phyloP scores from a whole-genome alignment of 495 filamentous ascomycete species.

The Neurospora sp. region DNA sequence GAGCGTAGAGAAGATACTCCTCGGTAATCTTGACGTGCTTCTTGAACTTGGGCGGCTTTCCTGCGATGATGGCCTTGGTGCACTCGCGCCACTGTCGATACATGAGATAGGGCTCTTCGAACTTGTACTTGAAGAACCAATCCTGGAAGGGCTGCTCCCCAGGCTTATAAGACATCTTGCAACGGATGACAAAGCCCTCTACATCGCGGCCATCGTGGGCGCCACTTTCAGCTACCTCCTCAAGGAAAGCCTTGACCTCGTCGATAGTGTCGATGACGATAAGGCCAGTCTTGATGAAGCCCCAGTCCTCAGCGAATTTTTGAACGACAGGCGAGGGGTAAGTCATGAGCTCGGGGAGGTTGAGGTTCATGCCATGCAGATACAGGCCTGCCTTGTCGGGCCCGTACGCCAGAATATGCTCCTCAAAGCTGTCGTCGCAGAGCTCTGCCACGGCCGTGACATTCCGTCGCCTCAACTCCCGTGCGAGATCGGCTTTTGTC shows the following conservation, averaged over 20 bases:
- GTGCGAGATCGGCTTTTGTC: slow-evolving; percentile 65
- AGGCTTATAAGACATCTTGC: slow-evolving; percentile 44
- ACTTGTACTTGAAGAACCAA: slow-evolving; percentile 99
- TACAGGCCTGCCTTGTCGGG: slow-evolving; percentile 84
- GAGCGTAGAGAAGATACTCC: slow-evolving; percentile 76
- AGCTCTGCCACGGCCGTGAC: slow-evolving; percentile 91
- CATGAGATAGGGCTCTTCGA: slow-evolving; percentile 97
- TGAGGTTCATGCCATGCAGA: slow-evolving; percentile 91
- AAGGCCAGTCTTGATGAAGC: slow-evolving; percentile 80
- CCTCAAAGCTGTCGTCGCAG: slow-evolving; percentile 92
- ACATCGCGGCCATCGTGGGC: slow-evolving; percentile 84
- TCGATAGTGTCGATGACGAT: slow-evolving; percentile 64
- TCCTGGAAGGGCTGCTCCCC: slow-evolving; percentile 48
- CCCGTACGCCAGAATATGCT: slow-evolving; percentile 88
- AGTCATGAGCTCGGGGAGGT: slow-evolving; percentile 79
- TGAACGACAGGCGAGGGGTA: slow-evolving; percentile 71
- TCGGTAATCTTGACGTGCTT: slow-evolving; percentile 89
- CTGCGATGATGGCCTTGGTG: slow-evolving; percentile 79
- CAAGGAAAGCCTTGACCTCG: slow-evolving; percentile 67
- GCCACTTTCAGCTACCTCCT: slow-evolving; percentile 72
- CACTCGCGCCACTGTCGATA: slow-evolving; percentile 97
- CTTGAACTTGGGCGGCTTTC: slow-evolving; percentile 61
- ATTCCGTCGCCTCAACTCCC: slow-evolving; percentile 66
- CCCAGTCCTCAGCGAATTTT: slow-evolving; percentile 85
- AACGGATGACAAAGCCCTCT: slow-evolving; percentile 93